These are phyloP conservation scores for Pyrenophora tritici-repentis DNA, from an alignment of 2,329 filamentous ascomycete species.

Conservation along the genomic window DNA sequence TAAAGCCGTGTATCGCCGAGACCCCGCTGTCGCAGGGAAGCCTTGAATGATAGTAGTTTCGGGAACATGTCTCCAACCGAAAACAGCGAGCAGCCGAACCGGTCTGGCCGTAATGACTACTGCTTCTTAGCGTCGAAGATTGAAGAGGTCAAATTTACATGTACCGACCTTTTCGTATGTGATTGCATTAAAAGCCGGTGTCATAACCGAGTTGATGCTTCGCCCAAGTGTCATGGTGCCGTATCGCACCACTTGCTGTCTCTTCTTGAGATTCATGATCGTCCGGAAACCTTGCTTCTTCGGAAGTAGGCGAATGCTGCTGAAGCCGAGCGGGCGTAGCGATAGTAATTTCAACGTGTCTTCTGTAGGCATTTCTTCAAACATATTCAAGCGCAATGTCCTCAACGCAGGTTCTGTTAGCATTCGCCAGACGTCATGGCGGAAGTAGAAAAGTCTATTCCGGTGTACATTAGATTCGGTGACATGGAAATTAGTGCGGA, in stretches of 20 bases:
- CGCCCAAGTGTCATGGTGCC: slow-evolving; percentile 61
- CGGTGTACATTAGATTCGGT: slow-evolving; percentile 85
- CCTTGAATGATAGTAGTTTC: slow-evolving; percentile 72
- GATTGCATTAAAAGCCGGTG: slow-evolving; percentile 75
- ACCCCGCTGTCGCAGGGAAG: slow-evolving; percentile 48
- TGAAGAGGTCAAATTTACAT: background rate
- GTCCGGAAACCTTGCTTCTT: slow-evolving; percentile 78
- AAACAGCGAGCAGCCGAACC: slow-evolving; percentile 78
- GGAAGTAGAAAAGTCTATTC: slow-evolving; percentile 87
- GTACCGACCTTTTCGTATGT: slow-evolving; percentile 72
- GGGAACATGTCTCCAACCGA: slow-evolving; percentile 80
- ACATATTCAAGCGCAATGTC: slow-evolving; percentile 71
- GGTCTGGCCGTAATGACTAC: slow-evolving; percentile 52
- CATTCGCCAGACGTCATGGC: slow-evolving; percentile 86
- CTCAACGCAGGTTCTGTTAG: slow-evolving; percentile 74
- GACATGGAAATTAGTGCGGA: slow-evolving; percentile 88
- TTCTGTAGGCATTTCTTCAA: slow-evolving; percentile 72
- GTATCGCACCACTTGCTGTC: slow-evolving; percentile 58
- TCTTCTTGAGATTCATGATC: slow-evolving; percentile 82
- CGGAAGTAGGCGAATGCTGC: slow-evolving; percentile 79
- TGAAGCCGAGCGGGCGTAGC: slow-evolving; percentile 71
- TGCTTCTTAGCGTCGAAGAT: slow-evolving; percentile 9
- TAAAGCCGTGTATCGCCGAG: slow-evolving; percentile 61
- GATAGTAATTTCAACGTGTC: slow-evolving; percentile 64
- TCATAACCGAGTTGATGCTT: slow-evolving; percentile 73